Evolutionary conservation across 805 yeast species (phyloP).

Genomic region (Spathaspora gorwiae): DNA sequence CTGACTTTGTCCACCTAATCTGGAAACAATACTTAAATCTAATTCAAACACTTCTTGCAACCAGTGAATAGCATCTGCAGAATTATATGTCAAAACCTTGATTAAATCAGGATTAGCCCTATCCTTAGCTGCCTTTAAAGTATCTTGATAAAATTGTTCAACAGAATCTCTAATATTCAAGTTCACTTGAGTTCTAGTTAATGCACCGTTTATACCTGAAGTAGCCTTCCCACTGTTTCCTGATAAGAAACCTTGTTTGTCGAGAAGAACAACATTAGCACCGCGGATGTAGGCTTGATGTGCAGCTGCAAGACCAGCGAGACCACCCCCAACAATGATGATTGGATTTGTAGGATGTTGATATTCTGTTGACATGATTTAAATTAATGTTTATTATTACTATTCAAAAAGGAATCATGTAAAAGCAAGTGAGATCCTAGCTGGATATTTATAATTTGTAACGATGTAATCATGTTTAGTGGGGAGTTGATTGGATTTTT

Average conservation of each 20-base stretch:
- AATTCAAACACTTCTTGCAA: slow-evolving; percentile 57
- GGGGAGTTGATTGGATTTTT: not conserved
- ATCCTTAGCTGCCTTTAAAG: slow-evolving; percentile 60
- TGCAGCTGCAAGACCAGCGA: slow-evolving; percentile 61
- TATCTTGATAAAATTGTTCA: slow-evolving; percentile 59
- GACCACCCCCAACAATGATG: slow-evolving; percentile 61
- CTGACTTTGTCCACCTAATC: slow-evolving; percentile 77
- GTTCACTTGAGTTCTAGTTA: slow-evolving; percentile 54
- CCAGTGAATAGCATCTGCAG: slow-evolving; percentile 71
- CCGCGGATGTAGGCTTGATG: slow-evolving; percentile 54
- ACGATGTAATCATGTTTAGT: too few species aligned
- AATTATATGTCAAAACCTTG: slow-evolving; percentile 53
- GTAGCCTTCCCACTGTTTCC: slow-evolving; percentile 68
- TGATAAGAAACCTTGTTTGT: slow-evolving; percentile 57
- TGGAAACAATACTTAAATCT: slow-evolving; percentile 64
- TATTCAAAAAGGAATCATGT: too few species aligned
- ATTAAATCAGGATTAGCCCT: slow-evolving; percentile 58
- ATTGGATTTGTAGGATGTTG: slow-evolving; percentile 32
- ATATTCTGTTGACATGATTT: not conserved
- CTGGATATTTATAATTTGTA: too few species aligned
- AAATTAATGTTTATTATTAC: too few species aligned
- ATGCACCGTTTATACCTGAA: slow-evolving; percentile 70
- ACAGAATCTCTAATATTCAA: slow-evolving; percentile 51
- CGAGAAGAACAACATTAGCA: slow-evolving; percentile 48
- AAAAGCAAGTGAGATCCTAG: too few species aligned